Percentiles rank a stretch among this genome's conserved stretches.
Evolutionary conservation across 371 early-diverging fungal species (phyloP).

Genomic region (Rhizopus arrhizus): DNA sequence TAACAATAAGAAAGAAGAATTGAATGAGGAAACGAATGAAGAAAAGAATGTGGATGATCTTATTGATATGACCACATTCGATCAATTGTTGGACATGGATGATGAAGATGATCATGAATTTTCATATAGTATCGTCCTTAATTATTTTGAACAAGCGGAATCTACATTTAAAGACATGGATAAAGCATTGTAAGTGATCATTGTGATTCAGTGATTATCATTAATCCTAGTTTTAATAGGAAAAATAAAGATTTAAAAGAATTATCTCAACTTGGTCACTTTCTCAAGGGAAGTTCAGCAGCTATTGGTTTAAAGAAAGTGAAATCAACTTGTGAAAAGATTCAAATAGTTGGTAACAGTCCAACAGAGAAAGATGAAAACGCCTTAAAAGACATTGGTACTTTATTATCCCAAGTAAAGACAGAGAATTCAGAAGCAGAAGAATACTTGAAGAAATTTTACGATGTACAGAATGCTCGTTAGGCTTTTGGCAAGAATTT

Average conservation of each 20-base stretch:
- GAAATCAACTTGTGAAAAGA: constrained; percentile 80
- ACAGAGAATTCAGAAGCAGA: constrained; percentile 77
- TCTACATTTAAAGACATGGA: constrained; percentile 70
- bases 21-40: background rate
- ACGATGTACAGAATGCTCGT: constrained; percentile 43
- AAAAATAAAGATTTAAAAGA: constrained; percentile 65
- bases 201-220: background rate
- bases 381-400: constrained; percentile 65
- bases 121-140: constrained; percentile 67
- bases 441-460: constrained; percentile 73
- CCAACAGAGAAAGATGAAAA: constrained; percentile 69
- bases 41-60: constrained; percentile 51
- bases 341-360: constrained; percentile 82
- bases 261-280: constrained; percentile 85
- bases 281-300: constrained; percentile 90
- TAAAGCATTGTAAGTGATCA: constrained; percentile 62
- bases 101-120: constrained; percentile 80
- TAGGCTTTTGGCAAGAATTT: constrained; percentile 66
- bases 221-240: constrained; percentile 37
- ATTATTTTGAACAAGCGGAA: constrained; percentile 81
- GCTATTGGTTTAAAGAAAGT: constrained; percentile 86
- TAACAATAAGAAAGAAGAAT: no score
- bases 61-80: constrained; percentile 74
- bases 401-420: constrained; percentile 63
- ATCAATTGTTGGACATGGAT: constrained; percentile 82